Evolutionary conservation across 495 filamentous ascomycete species (phyloP), one percentile per base, ranked within the genome.

Genomic region (Penicillium soppii): DNA sequence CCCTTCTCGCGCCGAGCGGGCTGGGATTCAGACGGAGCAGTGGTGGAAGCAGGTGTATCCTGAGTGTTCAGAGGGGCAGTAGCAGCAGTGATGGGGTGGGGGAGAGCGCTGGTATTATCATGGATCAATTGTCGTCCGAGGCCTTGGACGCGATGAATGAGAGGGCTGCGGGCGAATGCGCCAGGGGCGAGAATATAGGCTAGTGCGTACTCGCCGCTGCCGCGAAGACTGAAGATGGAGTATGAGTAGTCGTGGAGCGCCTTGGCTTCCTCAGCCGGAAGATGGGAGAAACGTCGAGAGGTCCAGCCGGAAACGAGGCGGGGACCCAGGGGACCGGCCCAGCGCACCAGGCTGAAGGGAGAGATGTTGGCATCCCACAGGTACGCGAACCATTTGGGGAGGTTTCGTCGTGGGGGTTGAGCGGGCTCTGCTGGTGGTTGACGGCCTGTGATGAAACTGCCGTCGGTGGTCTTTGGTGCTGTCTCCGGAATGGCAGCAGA

Each of bases 341-440:
- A 87, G 45, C 94, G 88, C 7, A 98, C 82, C 15, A 98, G 68
- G 53, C 83, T 89, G 67, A 98, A 98, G 15, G 95, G 94, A 1
- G 91, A 96, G 55, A 98, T 85, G 62, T 98, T 98, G 55, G 90
- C 90, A 51, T 98, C 94, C 94, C 94, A 98, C 27, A 98, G 80
- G 66, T 90, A 96, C 23, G 83, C 83, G 15, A 97, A 74, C 90
- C 91, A 96, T 66, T 86, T 85, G 1, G 91, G 88, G 10, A 90
- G 57, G 15, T 85, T 87, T 4, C 87, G 78, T 30, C 79, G 70
- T n/a, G 82, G 71, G 43, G 79, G 54, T 40, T 58, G 62, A 42
- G 74, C 74, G 15, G 61, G 47, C 8, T 57, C 57, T 23, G 59
- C 26, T 22, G 62, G 44, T 10, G 66, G 22, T 8, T 42, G 43